Conservation (phyloP, 192 early-diverging fungal genomes). For the Entomortierella chlamydospora region DNA sequence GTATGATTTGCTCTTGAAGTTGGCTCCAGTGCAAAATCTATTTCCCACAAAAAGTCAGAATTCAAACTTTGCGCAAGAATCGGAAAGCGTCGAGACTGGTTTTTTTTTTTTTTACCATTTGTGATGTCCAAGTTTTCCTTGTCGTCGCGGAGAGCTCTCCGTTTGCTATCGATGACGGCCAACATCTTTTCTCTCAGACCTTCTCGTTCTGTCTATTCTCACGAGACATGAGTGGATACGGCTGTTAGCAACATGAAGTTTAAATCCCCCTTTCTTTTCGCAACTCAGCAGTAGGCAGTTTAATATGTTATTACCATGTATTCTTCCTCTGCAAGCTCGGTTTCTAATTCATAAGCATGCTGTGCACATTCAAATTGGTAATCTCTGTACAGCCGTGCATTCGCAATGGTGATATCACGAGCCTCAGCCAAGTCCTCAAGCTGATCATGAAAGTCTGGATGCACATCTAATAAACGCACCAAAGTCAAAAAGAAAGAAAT, state of each 20-base stretch:
- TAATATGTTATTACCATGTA: conserved; percentile 68
- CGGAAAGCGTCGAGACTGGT: no score
- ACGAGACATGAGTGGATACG: background rate
- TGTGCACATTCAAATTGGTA: conserved; percentile 80
- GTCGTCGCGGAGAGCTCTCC: conserved; percentile 82
- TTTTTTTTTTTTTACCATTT: conserved; percentile 58
- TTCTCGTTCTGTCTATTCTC: conserved; percentile 68
- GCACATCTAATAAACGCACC: conserved; percentile 61
- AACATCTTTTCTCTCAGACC: conserved; percentile 80
- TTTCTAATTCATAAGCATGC: conserved; percentile 68
- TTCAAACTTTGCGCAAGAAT: background rate
- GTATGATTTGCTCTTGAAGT: conserved; percentile 40
- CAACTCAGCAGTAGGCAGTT: no score
- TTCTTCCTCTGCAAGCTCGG: conserved; percentile 70
- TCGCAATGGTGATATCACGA: conserved; percentile 65
- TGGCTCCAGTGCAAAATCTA: conserved; percentile 47
- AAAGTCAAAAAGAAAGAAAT: background rate
- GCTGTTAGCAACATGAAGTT: background rate
- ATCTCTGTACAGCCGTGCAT: conserved; percentile 72
- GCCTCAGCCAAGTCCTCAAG: conserved; percentile 67
- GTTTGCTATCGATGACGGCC: conserved; percentile 79
- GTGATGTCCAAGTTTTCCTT: conserved; percentile 84
- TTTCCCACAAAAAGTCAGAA: no score
- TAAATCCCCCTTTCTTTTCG: no score
- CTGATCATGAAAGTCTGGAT: conserved; percentile 76